Evolutionary conservation across 257 asterid species (phyloP).

Genomic region (Ilex asprella): DNA sequence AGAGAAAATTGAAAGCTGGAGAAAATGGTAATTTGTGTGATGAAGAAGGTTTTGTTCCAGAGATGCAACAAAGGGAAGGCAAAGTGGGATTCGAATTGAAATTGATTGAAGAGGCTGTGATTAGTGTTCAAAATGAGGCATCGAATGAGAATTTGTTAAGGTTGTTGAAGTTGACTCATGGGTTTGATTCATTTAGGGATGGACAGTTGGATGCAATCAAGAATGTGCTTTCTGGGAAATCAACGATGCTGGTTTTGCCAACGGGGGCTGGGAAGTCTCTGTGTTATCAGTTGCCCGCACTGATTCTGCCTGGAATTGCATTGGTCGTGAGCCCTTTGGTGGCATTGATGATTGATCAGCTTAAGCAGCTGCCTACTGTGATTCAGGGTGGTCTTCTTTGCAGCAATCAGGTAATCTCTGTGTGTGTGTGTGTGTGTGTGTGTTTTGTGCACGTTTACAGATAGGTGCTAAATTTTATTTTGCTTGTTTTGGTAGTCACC

Average conservation of each 20-base stretch:
- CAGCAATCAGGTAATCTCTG: conserved; percentile 70
- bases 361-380: conserved; percentile 70
- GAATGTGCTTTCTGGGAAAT: conserved; percentile 70
- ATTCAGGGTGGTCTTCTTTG: conserved; percentile 75
- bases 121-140: conserved; percentile 57
- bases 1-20: conserved; percentile 28
- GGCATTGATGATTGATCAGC: conserved; percentile 96
- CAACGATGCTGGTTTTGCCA: conserved; percentile 86
- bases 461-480: conserved; percentile 17
- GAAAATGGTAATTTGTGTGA: conserved; percentile 35
- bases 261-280: conserved; percentile 93
- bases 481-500: conserved; percentile 41
- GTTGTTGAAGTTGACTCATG: conserved; percentile 70
- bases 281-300: conserved; percentile 84
- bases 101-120: conserved; percentile 57
- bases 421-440: conserved; percentile 10
- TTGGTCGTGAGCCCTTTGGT: conserved; percentile 90
- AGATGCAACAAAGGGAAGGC: conserved; percentile 28
- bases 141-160: conserved; percentile 64
- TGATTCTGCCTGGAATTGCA: conserved; percentile 70
- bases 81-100: conserved; percentile 21
- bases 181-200: conserved; percentile 70
- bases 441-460: conserved; percentile 1
- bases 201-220: conserved; percentile 89
- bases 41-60: conserved; percentile 56